phyloP scores from a whole-genome alignment of 306 rosid species.

The Cucumis melo region DNA sequence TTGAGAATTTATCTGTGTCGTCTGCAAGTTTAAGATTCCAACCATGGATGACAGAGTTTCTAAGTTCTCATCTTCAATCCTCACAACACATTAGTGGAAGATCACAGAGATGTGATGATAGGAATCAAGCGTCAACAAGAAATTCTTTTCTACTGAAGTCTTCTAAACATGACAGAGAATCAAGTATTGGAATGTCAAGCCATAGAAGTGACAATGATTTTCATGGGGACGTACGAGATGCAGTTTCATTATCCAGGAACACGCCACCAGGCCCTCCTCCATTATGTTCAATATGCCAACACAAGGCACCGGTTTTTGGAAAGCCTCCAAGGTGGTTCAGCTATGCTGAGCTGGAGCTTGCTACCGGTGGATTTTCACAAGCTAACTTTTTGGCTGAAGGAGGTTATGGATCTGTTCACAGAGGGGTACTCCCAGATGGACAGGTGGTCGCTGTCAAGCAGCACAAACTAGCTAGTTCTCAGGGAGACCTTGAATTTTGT shows the following conservation, averaged over 20 bases:
- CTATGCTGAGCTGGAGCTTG: slow-evolving; percentile 86
- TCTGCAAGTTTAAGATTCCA: slow-evolving; percentile 77
- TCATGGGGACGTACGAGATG: slow-evolving; percentile 82
- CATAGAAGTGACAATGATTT: slow-evolving; percentile 44
- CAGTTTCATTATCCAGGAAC: slow-evolving; percentile 65
- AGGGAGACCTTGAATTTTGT: slow-evolving; percentile 90
- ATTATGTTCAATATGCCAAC: slow-evolving; percentile 90
- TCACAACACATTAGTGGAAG: slow-evolving; percentile 35
- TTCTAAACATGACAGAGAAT: slow-evolving; percentile 52
- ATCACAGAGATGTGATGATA: slow-evolving; percentile 32
- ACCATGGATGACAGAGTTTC: slow-evolving; percentile 66
- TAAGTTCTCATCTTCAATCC: slow-evolving; percentile 36
- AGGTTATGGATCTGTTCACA: slow-evolving; percentile 90
- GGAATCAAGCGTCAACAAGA: slow-evolving; percentile 39
- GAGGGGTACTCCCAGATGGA: slow-evolving; percentile 95
- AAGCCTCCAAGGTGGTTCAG: slow-evolving; percentile 94
- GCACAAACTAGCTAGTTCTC: slow-evolving; percentile 96
- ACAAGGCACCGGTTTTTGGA: slow-evolving; percentile 97
- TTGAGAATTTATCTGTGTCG: slow-evolving; percentile 55
- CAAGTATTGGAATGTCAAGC: slow-evolving; percentile 39
- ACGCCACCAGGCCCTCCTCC: slow-evolving; percentile 94
- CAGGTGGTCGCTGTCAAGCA: slow-evolving; percentile 97
- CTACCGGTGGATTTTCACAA: slow-evolving; percentile 91
- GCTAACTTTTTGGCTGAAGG: slow-evolving; percentile 99
- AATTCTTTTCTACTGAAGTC: slow-evolving; percentile 46